Evolutionary conservation across 2,329 filamentous ascomycete species (phyloP).

Genomic region (Diaporthe amygdali): DNA sequence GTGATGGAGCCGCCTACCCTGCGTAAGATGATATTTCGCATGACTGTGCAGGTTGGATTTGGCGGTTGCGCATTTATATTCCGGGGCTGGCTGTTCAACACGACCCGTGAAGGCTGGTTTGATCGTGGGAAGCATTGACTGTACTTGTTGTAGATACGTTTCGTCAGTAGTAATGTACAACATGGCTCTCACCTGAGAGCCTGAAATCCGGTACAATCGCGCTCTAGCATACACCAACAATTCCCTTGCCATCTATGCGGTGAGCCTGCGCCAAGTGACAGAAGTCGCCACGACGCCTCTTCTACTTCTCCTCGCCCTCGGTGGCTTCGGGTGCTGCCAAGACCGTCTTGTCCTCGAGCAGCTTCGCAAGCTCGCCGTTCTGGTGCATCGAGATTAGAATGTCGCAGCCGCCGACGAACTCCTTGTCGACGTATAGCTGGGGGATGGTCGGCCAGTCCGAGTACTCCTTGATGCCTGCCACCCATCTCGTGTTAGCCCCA

Average conservation of each 20-base stretch:
- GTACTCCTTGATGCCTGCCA: constrained; percentile 93
- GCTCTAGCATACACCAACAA: neutral
- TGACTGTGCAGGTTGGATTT: neutral
- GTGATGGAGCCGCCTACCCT: constrained; percentile 76
- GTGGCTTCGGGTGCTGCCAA: constrained; percentile 61
- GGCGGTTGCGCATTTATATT: neutral
- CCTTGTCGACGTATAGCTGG: constrained; percentile 92
- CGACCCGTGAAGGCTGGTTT: neutral
- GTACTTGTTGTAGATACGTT: neutral
- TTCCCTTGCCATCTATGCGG: neutral
- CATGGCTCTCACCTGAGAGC: neutral
- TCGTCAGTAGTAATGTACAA: constrained; percentile 6
- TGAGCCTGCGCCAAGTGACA: neutral
- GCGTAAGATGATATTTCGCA: constrained; percentile 32
- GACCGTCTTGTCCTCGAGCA: constrained; percentile 92
- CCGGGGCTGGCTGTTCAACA: neutral
- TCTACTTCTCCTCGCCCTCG: constrained; percentile 41
- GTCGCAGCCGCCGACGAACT: constrained; percentile 97
- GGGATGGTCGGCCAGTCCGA: constrained; percentile 99
- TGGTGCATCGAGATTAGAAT: constrained; percentile 98
- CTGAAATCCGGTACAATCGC: neutral
- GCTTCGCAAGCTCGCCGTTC: constrained; percentile 88
- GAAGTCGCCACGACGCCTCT: constrained; percentile 28
- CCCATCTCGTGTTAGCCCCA: constrained; percentile 19
- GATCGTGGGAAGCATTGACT: neutral